These are phyloP conservation scores for Novymonas esmeraldas DNA, from an alignment of 208 protist species.

Conservation along the genomic window DNA sequence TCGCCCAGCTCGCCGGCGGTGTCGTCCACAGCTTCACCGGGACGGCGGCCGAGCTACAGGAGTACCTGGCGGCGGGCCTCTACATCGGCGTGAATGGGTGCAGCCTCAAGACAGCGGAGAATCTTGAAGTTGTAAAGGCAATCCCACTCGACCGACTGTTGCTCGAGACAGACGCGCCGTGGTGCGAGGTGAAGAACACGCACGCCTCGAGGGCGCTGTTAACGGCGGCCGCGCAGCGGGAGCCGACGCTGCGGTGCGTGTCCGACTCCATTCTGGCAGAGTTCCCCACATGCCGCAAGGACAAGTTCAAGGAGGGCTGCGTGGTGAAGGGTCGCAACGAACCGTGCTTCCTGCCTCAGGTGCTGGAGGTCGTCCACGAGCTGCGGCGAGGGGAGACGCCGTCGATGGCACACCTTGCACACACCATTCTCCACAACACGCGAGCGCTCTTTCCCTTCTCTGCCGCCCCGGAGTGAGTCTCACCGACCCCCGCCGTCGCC, in stretches of 20 bases:
- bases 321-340: constrained; percentile 78
- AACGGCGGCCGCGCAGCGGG: constrained; percentile 8
- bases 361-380: constrained; percentile 74
- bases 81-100: constrained; percentile 96
- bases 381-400: constrained; percentile 48
- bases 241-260: constrained; percentile 17
- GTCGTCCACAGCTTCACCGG: constrained; percentile 97
- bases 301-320: constrained; percentile 67
- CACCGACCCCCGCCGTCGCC: not conserved
- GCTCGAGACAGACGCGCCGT: constrained; percentile 96
- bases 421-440: constrained; percentile 56
- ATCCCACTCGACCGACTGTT: constrained; percentile 91
- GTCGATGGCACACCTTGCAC: constrained; percentile 53
- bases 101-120: constrained; percentile 93
- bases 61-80: constrained; percentile 77
- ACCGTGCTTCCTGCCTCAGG: constrained; percentile 61
- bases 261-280: constrained; percentile 42
- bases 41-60: constrained; percentile 68
- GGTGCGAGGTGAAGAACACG: constrained; percentile 93
- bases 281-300: constrained; percentile 58
- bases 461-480: not conserved
- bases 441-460: constrained; percentile 61
- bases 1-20: constrained; percentile 52
- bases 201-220: constrained; percentile 79
- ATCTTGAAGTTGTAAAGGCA: constrained; percentile 73